Conservation (phyloP, 495 filamentous ascomycete genomes). For the Podospora pseudoanserina region DNA sequence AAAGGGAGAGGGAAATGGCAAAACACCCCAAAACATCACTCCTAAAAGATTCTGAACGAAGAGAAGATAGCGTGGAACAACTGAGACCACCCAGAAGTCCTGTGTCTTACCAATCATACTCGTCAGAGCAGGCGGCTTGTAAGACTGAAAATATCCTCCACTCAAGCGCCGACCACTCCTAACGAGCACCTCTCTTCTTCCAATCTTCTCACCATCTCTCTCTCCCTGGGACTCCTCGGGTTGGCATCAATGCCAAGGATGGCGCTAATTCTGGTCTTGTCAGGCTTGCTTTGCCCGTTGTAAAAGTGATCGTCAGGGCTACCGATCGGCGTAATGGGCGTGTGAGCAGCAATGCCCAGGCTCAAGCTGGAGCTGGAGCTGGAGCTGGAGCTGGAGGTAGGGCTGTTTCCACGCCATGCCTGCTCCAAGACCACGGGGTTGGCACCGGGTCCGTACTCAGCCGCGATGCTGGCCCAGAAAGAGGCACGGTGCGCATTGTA, state of each 20-base stretch:
- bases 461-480: conserved; percentile 70
- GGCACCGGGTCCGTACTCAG: conserved; percentile 62
- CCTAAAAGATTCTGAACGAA: conserved; percentile 17
- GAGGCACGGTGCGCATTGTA: conserved; percentile 65
- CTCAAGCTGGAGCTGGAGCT: neutral
- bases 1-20: conserved; percentile 6
- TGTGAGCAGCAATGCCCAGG: conserved; percentile 32
- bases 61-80: conserved; percentile 8
- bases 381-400: conserved; percentile 2
- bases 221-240: conserved; percentile 51
- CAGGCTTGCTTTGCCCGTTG: conserved; percentile 31
- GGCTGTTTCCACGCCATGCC: conserved; percentile 55
- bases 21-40: conserved; percentile 11
- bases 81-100: neutral
- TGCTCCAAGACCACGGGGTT: conserved; percentile 64
- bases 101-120: neutral
- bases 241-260: conserved; percentile 53
- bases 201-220: conserved; percentile 49
- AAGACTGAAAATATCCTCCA: neutral
- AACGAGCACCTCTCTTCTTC: conserved; percentile 41
- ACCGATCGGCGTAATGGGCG: conserved; percentile 44
- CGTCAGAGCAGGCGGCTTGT: neutral
- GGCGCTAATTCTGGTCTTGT: conserved; percentile 53
- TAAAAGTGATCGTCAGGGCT: conserved; percentile 44
- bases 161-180: conserved; percentile 26